Evolutionary conservation across 768 basidiomycete species (phyloP).

Genomic region (Mycena alexandri): DNA sequence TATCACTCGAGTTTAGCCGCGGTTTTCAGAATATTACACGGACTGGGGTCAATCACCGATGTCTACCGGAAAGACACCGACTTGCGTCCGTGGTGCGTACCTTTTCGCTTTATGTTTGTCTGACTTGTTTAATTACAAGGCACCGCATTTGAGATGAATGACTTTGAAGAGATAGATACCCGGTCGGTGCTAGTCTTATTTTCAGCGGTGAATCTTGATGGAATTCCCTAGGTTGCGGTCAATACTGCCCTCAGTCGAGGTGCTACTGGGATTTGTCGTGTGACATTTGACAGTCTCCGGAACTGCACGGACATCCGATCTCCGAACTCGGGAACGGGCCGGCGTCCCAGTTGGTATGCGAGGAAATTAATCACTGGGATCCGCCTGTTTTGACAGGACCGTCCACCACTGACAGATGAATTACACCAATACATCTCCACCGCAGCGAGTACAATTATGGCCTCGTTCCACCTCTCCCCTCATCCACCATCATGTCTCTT

Average conservation of each 20-base stretch:
- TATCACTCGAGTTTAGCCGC: constrained; percentile 7
- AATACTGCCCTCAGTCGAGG: no score
- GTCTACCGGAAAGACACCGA: constrained; percentile 1
- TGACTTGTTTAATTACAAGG: constrained; percentile 22
- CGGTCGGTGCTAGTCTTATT: not conserved
- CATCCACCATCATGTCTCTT: constrained; percentile 35
- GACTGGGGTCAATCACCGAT: constrained; percentile 8
- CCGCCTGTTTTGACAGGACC: constrained; percentile 15
- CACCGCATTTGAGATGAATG: not conserved
- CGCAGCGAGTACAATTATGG: constrained; percentile 14
- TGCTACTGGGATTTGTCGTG: no score
- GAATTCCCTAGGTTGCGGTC: no score
- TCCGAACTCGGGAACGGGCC: not conserved
- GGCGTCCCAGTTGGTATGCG: not conserved
- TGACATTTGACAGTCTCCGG: constrained; percentile 14
- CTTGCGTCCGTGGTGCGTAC: constrained; percentile 2
- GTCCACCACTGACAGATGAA: constrained; percentile 25
- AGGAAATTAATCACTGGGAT: constrained; percentile 24
- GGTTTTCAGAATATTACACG: constrained; percentile 20
- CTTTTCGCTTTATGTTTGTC: constrained; percentile 9
- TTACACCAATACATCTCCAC: not conserved
- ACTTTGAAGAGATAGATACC: not conserved
- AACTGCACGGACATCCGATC: no score
- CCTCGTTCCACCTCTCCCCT: constrained; percentile 20
- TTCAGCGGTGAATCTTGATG: not conserved